phyloP scores from a whole-genome alignment of 352 stramenopile species.

The Halophytophthora polymorphica region DNA sequence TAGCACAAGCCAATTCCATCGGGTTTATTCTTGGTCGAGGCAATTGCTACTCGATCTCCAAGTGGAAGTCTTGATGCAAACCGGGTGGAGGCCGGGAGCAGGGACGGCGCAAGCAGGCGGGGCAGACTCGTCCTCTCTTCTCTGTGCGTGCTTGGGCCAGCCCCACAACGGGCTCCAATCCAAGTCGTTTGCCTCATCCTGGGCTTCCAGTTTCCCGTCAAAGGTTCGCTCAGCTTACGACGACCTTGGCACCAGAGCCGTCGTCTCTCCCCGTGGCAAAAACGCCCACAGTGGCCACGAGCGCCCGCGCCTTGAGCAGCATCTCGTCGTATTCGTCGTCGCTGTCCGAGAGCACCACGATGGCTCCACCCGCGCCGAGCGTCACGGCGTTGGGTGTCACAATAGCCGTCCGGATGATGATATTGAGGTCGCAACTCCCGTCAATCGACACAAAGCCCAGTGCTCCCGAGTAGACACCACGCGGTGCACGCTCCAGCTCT shows the following conservation, averaged over 20 bases:
- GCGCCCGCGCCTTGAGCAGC: conserved; percentile 84
- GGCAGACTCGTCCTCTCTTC: background rate
- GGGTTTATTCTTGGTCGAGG: conserved; percentile 31
- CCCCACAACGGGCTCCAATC: conserved; percentile 20
- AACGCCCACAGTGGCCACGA: conserved; percentile 54
- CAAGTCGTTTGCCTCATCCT: background rate
- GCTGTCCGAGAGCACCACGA: conserved; percentile 92
- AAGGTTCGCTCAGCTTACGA: conserved; percentile 16
- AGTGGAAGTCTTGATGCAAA: conserved; percentile 8
- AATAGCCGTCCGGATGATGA: conserved; percentile 96
- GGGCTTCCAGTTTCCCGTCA: too few species aligned
- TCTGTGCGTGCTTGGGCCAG: conserved; percentile 12
- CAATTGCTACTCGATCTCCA: conserved; percentile 17
- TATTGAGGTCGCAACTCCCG: conserved; percentile 95
- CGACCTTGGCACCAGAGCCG: conserved; percentile 30
- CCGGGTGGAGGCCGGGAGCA: conserved; percentile 16
- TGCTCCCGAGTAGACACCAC: conserved; percentile 96
- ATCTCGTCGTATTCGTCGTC: conserved; percentile 94
- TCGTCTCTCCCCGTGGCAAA: conserved; percentile 55
- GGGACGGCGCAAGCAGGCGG: conserved; percentile 16
- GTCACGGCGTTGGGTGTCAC: conserved; percentile 73
- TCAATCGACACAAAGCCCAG: conserved; percentile 96
- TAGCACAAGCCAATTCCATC: too few species aligned
- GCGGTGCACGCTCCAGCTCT: conserved; percentile 79
- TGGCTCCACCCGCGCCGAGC: conserved; percentile 94